Evolutionary conservation across 106 monocot genomes (phyloP).

Genomic region (Dioscorea zingiberensis): DNA sequence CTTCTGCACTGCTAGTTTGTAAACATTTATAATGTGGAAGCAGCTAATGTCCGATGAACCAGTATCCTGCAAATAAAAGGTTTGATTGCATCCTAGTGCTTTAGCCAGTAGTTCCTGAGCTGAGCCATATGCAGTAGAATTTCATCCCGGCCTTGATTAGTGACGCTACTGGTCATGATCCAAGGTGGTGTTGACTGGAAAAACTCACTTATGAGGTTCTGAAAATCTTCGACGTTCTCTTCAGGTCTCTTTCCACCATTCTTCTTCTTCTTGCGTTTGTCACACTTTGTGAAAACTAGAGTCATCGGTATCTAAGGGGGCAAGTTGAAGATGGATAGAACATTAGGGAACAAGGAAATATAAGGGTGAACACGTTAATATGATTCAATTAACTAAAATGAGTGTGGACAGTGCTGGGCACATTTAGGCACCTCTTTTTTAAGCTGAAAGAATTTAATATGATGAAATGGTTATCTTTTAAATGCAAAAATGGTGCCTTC

Average conservation of each 20-base stretch:
- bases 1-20: no score
- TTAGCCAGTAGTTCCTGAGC: constrained; percentile 95
- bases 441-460: neutral
- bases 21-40: no score
- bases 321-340: neutral
- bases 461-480: neutral
- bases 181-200: constrained; percentile 78
- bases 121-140: constrained; percentile 89
- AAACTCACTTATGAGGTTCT: constrained; percentile 56
- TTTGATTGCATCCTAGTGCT: constrained; percentile 32
- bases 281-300: constrained; percentile 90
- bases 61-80: neutral
- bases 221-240: constrained; percentile 80
- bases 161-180: constrained; percentile 94
- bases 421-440: neutral
- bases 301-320: constrained; percentile 81
- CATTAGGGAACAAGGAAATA: neutral
- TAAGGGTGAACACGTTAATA: neutral
- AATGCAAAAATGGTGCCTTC: neutral
- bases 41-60: no score
- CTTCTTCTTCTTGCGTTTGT: constrained; percentile 94
- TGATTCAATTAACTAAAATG: neutral
- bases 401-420: neutral
- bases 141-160: constrained; percentile 89
- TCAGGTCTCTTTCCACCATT: constrained; percentile 82